Evolutionary conservation across 2,329 filamentous ascomycete genomes (phyloP).

Genomic region (Lecanosticta acicola): DNA sequence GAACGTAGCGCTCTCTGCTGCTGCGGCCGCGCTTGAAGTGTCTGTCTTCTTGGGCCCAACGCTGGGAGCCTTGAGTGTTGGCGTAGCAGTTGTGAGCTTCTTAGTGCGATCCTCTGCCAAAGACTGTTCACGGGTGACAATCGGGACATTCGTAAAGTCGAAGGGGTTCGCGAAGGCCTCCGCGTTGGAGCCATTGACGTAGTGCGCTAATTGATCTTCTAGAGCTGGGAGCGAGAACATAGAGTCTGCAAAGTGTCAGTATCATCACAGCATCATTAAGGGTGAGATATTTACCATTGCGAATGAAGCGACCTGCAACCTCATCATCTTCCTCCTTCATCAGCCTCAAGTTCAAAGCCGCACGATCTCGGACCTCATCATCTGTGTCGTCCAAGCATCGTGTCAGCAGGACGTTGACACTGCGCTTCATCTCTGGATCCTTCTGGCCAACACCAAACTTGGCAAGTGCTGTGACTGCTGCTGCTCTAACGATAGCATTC

Average conservation of each 20-base stretch:
- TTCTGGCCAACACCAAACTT: slow-evolving; percentile 98
- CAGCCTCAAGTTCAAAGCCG: slow-evolving; percentile 82
- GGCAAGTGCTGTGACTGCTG: slow-evolving; percentile 88
- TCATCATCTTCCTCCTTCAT: slow-evolving; percentile 84
- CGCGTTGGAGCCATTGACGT: slow-evolving; percentile 88
- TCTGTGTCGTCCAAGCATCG: slow-evolving; percentile 94
- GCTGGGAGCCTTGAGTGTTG: slow-evolving; percentile 89
- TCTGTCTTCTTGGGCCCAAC: slow-evolving; percentile 68
- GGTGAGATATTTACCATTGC: slow-evolving; percentile 63
- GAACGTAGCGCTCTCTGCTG: slow-evolving; percentile 65
- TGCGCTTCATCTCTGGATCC: slow-evolving; percentile 93
- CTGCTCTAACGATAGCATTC: slow-evolving; percentile 91
- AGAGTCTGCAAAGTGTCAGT: slow-evolving; percentile 56
- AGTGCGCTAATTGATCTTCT: slow-evolving; percentile 95
- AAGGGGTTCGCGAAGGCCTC: slow-evolving; percentile 79
- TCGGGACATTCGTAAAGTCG: slow-evolving; percentile 82
- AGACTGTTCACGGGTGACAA: slow-evolving; percentile 92
- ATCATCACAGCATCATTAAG: neutral
- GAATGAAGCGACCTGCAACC: slow-evolving; percentile 79
- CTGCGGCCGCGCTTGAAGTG: slow-evolving; percentile 63
- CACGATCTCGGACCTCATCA: slow-evolving; percentile 94
- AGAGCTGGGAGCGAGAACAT: slow-evolving; percentile 94
- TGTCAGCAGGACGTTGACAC: slow-evolving; percentile 84
- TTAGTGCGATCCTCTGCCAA: slow-evolving; percentile 94
- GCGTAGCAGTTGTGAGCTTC: slow-evolving; percentile 89